Base-by-base conservation (phyloP, 148 eudicot species). In the Linanthus parryae region DNA sequence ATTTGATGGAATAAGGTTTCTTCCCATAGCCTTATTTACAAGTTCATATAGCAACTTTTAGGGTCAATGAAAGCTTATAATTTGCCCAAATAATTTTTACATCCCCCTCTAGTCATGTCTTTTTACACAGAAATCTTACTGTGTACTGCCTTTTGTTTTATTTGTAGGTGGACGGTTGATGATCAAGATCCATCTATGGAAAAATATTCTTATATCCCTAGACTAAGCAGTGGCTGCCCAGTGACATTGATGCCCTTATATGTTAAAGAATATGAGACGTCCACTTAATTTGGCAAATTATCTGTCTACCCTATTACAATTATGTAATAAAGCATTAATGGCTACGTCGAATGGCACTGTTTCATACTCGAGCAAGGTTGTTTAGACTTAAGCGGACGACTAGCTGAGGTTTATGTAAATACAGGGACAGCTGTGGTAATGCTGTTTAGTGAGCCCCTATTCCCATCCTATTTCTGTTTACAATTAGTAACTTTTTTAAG, bases 141-240 rank as follows among this genome's bases (percentile, higher is more conserved):
- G 16, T 23, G 14, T 24, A 23, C 23, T 18, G 3, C 24, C 7
- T 23, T 46, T 23, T 10, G 6, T 17, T 13, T 46, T 46, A 11
- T 20, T 16, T 48, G 40, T 18, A 70, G 69, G 54, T 70, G 75
- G 75, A 58, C 16, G 5, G 30, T 46, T 8, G 15, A 46, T 11
- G 61, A 70, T 64, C 62, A 2, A 8, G 62, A 70, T 70, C 53
- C 30, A 26, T 54, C 58, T 44, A 45, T 70, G 7, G 69, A 64
- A 55, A 59, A 8, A 18, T 64, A 64, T 63, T 24, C 62, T 3
- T 58, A 58, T 49, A 54, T 64, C 15, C 75, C 69, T n/a, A 59
- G 53, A 55, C 36, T 64, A 33, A 48, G 41, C 59, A 70, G 66
- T 36, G 75, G 75, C 20, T 64, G 65, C 23, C 75, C 75, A 28